Evolutionary conservation across 164 flowering plant genomes (phyloP).

Genomic region (Stephania cephalantha): DNA sequence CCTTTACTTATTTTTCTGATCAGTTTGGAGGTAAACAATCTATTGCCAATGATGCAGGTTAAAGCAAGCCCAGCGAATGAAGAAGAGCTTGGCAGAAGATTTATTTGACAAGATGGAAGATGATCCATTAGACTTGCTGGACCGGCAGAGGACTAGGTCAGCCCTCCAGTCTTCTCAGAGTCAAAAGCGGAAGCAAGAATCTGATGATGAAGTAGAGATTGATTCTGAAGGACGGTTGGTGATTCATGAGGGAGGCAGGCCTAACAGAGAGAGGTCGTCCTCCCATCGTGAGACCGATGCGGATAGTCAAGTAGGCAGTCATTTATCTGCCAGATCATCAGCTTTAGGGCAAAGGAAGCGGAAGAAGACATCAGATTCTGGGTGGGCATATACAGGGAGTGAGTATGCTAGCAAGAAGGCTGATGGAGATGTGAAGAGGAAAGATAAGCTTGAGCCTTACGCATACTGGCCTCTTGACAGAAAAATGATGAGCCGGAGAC

Average conservation of each 20-base stretch:
- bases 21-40: too few relatives aligned
- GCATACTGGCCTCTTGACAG: constrained; percentile 99
- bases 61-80: constrained; percentile 30
- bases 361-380: constrained; percentile 57
- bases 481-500: constrained; percentile 89
- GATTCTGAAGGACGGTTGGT: constrained; percentile 79
- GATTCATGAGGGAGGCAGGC: constrained; percentile 46
- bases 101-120: constrained; percentile 58
- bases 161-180: constrained; percentile 50
- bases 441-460: constrained; percentile 93
- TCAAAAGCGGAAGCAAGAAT: constrained; percentile 45
- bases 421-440: constrained; percentile 82
- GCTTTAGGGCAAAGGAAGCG: constrained; percentile 43
- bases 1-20: too few relatives aligned
- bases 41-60: constrained; percentile 38
- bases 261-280: constrained; percentile 27
- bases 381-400: constrained; percentile 80
- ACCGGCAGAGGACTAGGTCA: constrained; percentile 64
- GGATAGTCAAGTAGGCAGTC: constrained; percentile 48
- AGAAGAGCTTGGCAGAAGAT: constrained; percentile 62
- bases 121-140: constrained; percentile 93
- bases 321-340: constrained; percentile 23
- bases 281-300: constrained; percentile 41
- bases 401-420: constrained; percentile 93
- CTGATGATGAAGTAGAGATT: constrained; percentile 73